Conservation (phyloP, 176 grass and related monocot species). For the Avena eriantha region DNA sequence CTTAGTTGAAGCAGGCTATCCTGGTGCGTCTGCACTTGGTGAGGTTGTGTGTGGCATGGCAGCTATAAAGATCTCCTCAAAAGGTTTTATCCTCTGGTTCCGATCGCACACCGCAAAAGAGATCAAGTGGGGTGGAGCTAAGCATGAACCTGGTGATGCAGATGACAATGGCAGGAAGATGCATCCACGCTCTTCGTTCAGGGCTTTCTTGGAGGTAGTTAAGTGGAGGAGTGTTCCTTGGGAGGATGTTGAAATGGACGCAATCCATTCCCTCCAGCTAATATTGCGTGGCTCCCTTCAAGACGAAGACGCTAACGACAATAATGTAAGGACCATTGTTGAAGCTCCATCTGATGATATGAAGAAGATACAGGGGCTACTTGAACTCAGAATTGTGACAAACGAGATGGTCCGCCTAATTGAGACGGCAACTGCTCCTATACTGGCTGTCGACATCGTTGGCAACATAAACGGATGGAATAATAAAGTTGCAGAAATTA, state of each 20-base stretch:
- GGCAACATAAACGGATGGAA: conserved; percentile 96
- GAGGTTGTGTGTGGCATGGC: conserved; percentile 90
- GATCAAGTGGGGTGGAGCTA: conserved; percentile 95
- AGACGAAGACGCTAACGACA: conserved; percentile 65
- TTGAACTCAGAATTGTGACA: conserved; percentile 83
- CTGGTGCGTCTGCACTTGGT: conserved; percentile 65
- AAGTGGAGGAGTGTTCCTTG: conserved; percentile 94
- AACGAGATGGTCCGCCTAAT: conserved; percentile 96
- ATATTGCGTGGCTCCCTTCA: conserved; percentile 83
- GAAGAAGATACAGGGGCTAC: conserved; percentile 71
- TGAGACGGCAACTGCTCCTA: conserved; percentile 87
- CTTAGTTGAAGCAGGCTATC: conserved; percentile 88
- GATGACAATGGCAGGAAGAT: conserved; percentile 76
- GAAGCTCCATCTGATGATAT: conserved; percentile 71
- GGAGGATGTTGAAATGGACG: conserved; percentile 99
- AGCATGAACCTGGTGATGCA: conserved; percentile 63
- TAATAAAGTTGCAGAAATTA: conserved; percentile 80
- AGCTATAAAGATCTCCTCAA: conserved; percentile 87
- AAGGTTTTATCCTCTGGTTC: conserved; percentile 97
- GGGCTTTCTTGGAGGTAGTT: conserved; percentile 94
- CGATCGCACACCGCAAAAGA: conserved; percentile 89
- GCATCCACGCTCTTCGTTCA: conserved; percentile 95
- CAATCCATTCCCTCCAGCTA: conserved; percentile 96
- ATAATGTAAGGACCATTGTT: conserved; percentile 67
- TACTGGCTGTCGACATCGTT: conserved; percentile 79